These are phyloP conservation scores for Ophiostoma sp. DNA, from an alignment of 2,329 filamentous ascomycete species.

Conservation along the genomic window DNA sequence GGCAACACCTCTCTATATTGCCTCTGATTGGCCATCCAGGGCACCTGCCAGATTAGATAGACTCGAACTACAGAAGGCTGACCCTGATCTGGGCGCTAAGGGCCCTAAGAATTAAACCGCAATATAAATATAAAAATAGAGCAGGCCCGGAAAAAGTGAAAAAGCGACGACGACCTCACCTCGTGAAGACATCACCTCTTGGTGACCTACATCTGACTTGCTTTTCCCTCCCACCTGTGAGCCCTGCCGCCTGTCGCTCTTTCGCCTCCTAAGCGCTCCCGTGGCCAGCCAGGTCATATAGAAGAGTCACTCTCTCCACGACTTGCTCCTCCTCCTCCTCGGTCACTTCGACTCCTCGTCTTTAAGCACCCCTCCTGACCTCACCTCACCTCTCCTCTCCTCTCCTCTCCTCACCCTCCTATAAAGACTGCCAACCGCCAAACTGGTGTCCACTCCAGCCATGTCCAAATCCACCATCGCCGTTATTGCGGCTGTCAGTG, in stretches of 20 bases:
- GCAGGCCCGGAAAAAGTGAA: constrained; percentile 1
- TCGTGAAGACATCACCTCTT: constrained; percentile 3
- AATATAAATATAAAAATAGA: background rate
- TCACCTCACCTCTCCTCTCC: background rate
- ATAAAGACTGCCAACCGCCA: background rate
- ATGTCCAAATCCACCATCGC: constrained; percentile 79
- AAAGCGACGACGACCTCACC: constrained; percentile 4
- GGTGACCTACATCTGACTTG: background rate
- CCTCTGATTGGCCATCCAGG: background rate
- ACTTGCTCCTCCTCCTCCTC: background rate
- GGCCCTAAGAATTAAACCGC: background rate
- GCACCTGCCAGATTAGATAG: background rate
- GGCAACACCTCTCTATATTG: background rate
- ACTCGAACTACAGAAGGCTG: background rate
- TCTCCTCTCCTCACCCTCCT: background rate
- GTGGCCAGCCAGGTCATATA: background rate
- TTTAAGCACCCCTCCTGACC: background rate
- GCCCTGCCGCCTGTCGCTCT: background rate
- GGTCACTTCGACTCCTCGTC: background rate
- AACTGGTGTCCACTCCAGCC: constrained; percentile 14
- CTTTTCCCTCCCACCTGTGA: background rate
- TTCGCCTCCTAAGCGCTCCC: background rate
- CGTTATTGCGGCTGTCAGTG: constrained; percentile 69
- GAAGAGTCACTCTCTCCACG: background rate
- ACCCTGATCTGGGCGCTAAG: constrained; percentile 5